These are phyloP conservation scores for Neoboletus subvelutipes DNA, from an alignment of 768 basidiomycete species.

Conservation along the genomic window DNA sequence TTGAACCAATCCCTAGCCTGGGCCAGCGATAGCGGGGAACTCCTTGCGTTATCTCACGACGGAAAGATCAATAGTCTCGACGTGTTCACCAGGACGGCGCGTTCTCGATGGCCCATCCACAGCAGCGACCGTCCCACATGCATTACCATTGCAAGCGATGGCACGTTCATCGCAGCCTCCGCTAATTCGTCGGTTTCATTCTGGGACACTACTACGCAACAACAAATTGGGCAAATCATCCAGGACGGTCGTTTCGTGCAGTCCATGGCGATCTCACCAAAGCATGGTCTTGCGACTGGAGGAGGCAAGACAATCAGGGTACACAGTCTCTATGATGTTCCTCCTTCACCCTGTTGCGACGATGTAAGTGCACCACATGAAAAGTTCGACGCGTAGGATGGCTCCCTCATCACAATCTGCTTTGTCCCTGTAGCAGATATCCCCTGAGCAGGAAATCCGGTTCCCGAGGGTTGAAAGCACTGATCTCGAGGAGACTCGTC, in stretches of 20 bases:
- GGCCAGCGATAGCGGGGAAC: background rate
- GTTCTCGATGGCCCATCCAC: background rate
- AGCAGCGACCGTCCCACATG: background rate
- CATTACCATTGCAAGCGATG: background rate
- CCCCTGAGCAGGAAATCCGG: background rate
- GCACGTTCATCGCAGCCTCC: background rate
- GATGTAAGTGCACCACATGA: background rate
- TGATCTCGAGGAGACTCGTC: background rate
- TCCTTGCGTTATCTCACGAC: background rate
- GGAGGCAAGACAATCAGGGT: background rate
- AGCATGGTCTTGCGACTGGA: background rate
- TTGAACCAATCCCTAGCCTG: background rate
- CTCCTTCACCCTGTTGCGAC: background rate
- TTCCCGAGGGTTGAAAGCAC: background rate
- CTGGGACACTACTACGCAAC: constrained; percentile 1
- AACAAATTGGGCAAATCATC: constrained; percentile 1
- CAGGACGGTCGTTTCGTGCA: background rate
- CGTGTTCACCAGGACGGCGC: background rate
- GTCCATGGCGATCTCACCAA: background rate
- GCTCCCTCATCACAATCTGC: background rate
- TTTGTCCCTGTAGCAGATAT: too few species aligned
- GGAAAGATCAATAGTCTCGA: background rate
- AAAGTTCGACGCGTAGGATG: background rate
- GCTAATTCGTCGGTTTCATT: constrained; percentile 1
- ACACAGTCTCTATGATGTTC: background rate